Evolutionary conservation across 768 basidiomycete genomes (phyloP).

Genomic region (Tylopilus sp.): DNA sequence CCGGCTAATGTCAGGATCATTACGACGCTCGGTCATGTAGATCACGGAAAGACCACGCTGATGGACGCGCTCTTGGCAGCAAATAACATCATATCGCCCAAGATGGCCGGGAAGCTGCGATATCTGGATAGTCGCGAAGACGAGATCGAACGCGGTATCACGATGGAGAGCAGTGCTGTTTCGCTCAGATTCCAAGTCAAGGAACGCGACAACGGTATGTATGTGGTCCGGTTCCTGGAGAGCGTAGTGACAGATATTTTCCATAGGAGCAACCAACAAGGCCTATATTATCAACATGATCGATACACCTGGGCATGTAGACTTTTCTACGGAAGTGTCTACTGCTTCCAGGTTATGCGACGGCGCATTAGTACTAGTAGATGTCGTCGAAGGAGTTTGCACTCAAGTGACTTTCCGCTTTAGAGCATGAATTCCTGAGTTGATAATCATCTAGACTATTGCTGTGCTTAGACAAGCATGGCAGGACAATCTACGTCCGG

Average conservation of each 20-base stretch:
- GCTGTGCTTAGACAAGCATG: slow-evolving; percentile 94
- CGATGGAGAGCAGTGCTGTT: slow-evolving; percentile 97
- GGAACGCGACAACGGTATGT: slow-evolving; percentile 62
- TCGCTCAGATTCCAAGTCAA: slow-evolving; percentile 84
- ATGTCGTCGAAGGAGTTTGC: slow-evolving; percentile 97
- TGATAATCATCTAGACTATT: slow-evolving; percentile 62
- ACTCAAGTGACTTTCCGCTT: slow-evolving; percentile 71
- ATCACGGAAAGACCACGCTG: slow-evolving; percentile 94
- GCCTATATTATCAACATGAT: slow-evolving; percentile 93
- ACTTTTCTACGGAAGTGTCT: slow-evolving; percentile 97
- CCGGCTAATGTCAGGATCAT: slow-evolving; percentile 65
- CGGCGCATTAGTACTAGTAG: slow-evolving; percentile 92
- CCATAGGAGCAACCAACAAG: slow-evolving; percentile 52
- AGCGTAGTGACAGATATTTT: slow-evolving; percentile 34
- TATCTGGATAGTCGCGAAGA: slow-evolving; percentile 96
- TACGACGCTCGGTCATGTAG: slow-evolving; percentile 86
- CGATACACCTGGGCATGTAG: slow-evolving; percentile 98
- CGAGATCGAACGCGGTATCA: slow-evolving; percentile 96
- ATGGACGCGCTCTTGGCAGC: slow-evolving; percentile 95
- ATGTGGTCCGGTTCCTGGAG: neutral
- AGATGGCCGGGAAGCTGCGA: slow-evolving; percentile 94
- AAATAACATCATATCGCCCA: slow-evolving; percentile 93
- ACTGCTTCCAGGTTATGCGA: slow-evolving; percentile 92
- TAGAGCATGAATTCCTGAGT: neutral
- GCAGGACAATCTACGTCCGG: slow-evolving; percentile 81